Evolutionary conservation across 2,329 filamentous ascomycete genomes (phyloP), one percentile per base, ranked within the genome.

Genomic region (Eutypella sp.): DNA sequence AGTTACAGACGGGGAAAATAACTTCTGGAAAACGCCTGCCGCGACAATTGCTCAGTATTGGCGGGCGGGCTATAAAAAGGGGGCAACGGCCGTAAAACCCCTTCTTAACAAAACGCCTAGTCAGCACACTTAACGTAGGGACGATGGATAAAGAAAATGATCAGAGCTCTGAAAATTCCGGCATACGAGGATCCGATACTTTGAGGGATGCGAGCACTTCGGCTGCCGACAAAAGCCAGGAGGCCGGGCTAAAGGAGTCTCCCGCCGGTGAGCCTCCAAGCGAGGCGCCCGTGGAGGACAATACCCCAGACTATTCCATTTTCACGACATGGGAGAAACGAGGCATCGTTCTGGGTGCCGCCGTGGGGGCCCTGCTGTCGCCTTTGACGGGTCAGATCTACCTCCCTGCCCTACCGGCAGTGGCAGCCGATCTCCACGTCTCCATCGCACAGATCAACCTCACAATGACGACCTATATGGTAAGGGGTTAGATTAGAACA

Each of bases 371-470:
- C n/a, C 57, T 65, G 49, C 59, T 65, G 41, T 64, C 63, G 1
- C 63, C 62, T 11, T 41, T 65, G 8, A 62, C 58, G 8, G 60
- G 56, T 6, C 58, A 69, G 43, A 73, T 73, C 5, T 75, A 74
- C 60, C 68, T 71, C 27, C 72, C 71, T 8, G 71, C 71, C 1
- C 60, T 73, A 11, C 63, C 64, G 18, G 56, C 61, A 3, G 53
- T 75, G 8, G 65, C 71, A 5, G 52, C 56, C 3, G 68, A 72
- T 23, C 56, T 74, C 8, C 20, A 63, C 33, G 67, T 74, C n/a
- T 53, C 59, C 4, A 29, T 52, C 8, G 52, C 47, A n/a, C 44
- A 64, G 44, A 65, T 71, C 39, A 71, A 63, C 38, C 51, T 65
- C 46, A 65, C 62, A 18, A 56, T 65, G 1, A 65, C 62, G 5